Base-by-base conservation (phyloP, 257 asterid genomes). In the Scutellaria minor region DNA sequence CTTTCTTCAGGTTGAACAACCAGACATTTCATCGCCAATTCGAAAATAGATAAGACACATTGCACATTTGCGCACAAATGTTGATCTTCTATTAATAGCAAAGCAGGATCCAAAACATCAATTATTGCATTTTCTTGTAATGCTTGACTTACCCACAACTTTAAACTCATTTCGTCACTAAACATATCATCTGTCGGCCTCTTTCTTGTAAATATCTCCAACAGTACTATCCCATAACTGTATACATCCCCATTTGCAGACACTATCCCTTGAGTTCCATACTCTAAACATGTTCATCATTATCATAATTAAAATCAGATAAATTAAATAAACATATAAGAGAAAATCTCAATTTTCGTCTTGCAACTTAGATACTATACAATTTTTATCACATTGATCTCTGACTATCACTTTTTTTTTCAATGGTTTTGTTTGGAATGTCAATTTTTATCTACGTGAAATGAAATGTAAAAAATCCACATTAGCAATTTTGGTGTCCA, bases 141-240 rank as follows among this genome's bases (percentile, higher is more conserved):
- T 39, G 81, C 60, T 52, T 20, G 57, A 31, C 55, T 68, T 3
- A 75, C 79, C 81, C 81, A 78, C n/a, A 70, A 57, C 45, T 66
- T 78, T 55, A 78, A 41, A 75, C 45, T 79, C 72, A 75, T 78
- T 44, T 75, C 76, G 47, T 62, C 86, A 46, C 56, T 63, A 37
- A 75, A 78, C 68, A 81, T 53, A 6, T 54, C 79, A 11, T 71
- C 74, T 10, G 79, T 78, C 7, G 81, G 85, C 18, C 65, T 75
- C 64, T 75, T 81, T 54, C 70, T 48, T n/a, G 81, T 75, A 44
- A 57, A 27, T 12, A 50, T 53, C 31, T 53, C 59, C 59, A 53
- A 7, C 27, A 14, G 2, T 6, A 50, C 4, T 12, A 50, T 50
- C 20, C 55, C 55, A 5, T 50, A 50, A n/a, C 55, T 50, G 9